Evolutionary conservation across 2,329 filamentous ascomycete genomes (phyloP).

Genomic region (Lachnellula occidentalis): DNA sequence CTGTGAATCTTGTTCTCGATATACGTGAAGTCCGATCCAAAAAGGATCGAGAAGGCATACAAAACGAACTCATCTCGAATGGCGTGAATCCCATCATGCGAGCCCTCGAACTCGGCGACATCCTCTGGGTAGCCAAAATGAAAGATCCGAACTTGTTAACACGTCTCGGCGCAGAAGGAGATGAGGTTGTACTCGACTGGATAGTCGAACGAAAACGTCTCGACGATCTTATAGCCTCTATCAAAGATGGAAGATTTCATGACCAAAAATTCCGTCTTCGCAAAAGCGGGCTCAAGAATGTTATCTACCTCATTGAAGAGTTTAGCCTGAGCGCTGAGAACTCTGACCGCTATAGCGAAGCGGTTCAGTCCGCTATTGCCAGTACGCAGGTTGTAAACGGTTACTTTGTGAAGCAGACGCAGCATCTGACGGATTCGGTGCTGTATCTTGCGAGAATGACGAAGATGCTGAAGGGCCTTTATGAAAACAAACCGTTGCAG

Average conservation of each 20-base stretch:
- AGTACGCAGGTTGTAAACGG: constrained; percentile 74
- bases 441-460: constrained; percentile 71
- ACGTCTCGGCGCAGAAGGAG: constrained; percentile 53
- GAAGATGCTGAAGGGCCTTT: constrained; percentile 57
- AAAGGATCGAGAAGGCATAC: constrained; percentile 71
- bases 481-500: constrained; percentile 51
- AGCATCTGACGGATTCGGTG: constrained; percentile 72
- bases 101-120: constrained; percentile 67
- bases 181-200: constrained; percentile 72
- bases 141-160: constrained; percentile 52
- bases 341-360: constrained; percentile 55
- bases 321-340: constrained; percentile 53
- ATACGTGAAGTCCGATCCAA: constrained; percentile 68
- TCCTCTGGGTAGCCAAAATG: constrained; percentile 73
- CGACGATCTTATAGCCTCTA: constrained; percentile 73
- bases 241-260: constrained; percentile 76
- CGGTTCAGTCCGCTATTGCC: constrained; percentile 67
- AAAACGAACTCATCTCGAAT: constrained; percentile 62
- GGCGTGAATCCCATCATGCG: constrained; percentile 62
- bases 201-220: constrained; percentile 77
- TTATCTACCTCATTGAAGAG: constrained; percentile 75
- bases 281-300: constrained; percentile 67
- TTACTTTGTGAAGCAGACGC: constrained; percentile 72
- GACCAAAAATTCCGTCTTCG: constrained; percentile 79
- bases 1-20: constrained; percentile 68